A percentile compares a stretch with the other conserved stretches of the same genome.
These are phyloP conservation scores for Ophiostoma ulmi DNA, from an alignment of 2,329 filamentous ascomycete genomes.

Conservation along the genomic window DNA sequence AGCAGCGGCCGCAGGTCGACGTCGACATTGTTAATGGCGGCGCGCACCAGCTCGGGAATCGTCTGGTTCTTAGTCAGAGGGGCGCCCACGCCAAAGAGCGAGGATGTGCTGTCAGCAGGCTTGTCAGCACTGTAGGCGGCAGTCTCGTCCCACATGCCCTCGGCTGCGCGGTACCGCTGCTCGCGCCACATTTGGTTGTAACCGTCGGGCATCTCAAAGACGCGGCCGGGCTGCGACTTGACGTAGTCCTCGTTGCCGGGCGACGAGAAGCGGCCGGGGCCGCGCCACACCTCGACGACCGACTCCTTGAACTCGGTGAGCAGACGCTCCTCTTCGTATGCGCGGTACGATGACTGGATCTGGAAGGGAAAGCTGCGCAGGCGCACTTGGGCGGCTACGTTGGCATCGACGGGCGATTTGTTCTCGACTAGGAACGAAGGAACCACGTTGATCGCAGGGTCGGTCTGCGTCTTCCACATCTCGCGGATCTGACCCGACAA, in stretches of 20 bases:
- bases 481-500: conserved; percentile 81
- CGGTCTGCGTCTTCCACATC: conserved; percentile 57
- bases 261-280: conserved; percentile 61
- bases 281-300: conserved; percentile 88
- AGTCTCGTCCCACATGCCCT: conserved; percentile 85
- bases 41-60: conserved; percentile 75
- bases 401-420: conserved; percentile 84
- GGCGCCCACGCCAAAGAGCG: neutral
- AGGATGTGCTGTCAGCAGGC: conserved; percentile 29
- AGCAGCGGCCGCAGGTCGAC: conserved; percentile 81
- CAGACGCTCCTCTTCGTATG: conserved; percentile 85
- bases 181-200: conserved; percentile 92
- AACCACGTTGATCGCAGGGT: conserved; percentile 56
- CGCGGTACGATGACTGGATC: conserved; percentile 66
- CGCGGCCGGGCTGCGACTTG: conserved; percentile 67
- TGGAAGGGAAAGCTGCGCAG: conserved; percentile 63
- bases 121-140: conserved; percentile 54
- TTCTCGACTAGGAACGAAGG: conserved; percentile 84
- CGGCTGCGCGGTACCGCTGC: conserved; percentile 78
- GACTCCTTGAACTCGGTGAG: conserved; percentile 97
- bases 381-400: conserved; percentile 69
- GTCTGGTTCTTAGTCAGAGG: conserved; percentile 65
- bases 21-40: conserved; percentile 73
- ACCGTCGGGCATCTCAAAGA: conserved; percentile 96
- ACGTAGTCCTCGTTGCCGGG: conserved; percentile 72